A percentile compares a stretch with the other conserved stretches of the same genome.
These are phyloP conservation scores for Paramecium caudatum DNA, from an alignment of 73 alveolate genomes.

Conservation along the genomic window DNA sequence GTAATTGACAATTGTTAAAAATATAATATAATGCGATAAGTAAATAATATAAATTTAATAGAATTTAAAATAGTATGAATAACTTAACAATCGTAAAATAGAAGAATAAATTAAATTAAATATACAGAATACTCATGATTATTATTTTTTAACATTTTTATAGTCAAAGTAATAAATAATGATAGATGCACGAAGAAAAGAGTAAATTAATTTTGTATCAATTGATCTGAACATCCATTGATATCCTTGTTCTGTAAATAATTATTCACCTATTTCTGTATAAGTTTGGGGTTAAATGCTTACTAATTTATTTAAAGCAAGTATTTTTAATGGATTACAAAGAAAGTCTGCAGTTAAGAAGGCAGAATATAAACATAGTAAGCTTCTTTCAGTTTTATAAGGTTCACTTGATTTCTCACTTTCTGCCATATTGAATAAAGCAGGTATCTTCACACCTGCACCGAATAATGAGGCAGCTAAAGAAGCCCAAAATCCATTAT, in stretches of 20 bases:
- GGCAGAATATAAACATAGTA: background rate
- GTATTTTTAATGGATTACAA: constrained; percentile 10
- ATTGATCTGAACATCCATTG: constrained; percentile 31
- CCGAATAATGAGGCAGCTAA: background rate
- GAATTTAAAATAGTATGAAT: too few relatives aligned
- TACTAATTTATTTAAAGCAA: background rate
- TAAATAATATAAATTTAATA: too few relatives aligned
- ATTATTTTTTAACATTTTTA: too few relatives aligned
- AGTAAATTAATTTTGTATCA: constrained; percentile 7
- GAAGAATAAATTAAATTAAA: too few relatives aligned
- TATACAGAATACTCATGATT: too few relatives aligned
- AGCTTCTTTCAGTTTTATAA: background rate
- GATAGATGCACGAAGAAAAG: background rate
- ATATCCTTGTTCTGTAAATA: background rate
- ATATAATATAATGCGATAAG: too few relatives aligned
- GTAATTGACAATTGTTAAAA: too few relatives aligned
- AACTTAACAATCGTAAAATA: too few relatives aligned
- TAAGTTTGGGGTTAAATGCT: background rate
- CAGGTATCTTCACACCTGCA: background rate
- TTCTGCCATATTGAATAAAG: background rate
- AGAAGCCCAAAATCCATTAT: constrained; percentile 21
- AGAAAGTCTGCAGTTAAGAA: constrained; percentile 8
- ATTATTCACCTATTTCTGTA: background rate
- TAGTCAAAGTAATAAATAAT: constrained; percentile 7
- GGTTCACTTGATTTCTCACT: background rate